Evolutionary conservation across 2,329 filamentous ascomycete species (phyloP), one percentile per base, ranked within the genome.

Genomic region (Coniosporium tulheliwenetii): DNA sequence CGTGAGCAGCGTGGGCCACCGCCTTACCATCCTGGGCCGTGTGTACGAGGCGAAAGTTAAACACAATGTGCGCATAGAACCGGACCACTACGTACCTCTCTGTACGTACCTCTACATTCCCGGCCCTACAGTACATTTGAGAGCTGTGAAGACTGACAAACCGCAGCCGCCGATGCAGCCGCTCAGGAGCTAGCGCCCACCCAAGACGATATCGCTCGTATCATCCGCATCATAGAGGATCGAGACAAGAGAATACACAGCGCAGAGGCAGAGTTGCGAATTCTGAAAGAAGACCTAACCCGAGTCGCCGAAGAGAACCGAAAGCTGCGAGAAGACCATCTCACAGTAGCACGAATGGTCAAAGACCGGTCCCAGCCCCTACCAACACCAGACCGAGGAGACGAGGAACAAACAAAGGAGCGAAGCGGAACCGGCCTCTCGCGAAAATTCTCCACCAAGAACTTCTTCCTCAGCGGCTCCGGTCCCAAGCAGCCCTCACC

Each of bases 31-130:
- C 43, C 71, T 98, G 43, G 96, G 95, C 65, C 87, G 79, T 52
- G 86, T 96, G 41, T 96, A 95, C 64, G 87, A 96, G 55, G 80
- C 91, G 55, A 98, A 98, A 66, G 81, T 89, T 59, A 85, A 85
- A 48, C 87, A 95, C 55, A 86, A 93, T 52, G 76, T 96, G 44
- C 81, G 85, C 12, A 75, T 95, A 51, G 89, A 96, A 56, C 79
- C 81, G 45, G 89, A 95, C 53, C 85, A 96, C 60, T 98, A 95
- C 58, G 74, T 95, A 39, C 91, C 91, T 32, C 69, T 91, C 39
- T 91, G 87, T 94, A 79, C 52, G 82, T 68, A 12, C 35, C 40
- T 30, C 30, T 29, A 29, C 14, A 14, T 30, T 8, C 37, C 14
- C 19, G 19, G 19, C 19, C 19, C 19, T 26, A 26, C 19, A 26